A percentile compares a stretch with the other conserved stretches of the same genome.
Conservation (phyloP, 768 basidiomycete species). For the Lactifluus echinatus region DNA sequence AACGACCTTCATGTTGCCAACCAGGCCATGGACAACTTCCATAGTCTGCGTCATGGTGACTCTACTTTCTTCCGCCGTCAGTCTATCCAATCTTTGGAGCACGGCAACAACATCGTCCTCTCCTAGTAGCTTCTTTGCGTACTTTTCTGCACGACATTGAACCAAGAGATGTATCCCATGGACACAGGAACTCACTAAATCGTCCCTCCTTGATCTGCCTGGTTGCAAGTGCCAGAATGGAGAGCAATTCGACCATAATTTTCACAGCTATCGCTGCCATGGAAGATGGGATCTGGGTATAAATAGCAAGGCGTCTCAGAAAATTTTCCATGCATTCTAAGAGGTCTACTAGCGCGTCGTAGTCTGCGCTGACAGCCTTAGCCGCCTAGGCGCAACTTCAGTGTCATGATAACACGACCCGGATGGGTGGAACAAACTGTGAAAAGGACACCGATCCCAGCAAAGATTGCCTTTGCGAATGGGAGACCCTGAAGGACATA, state of each 20-base stretch:
- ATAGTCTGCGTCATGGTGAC: not conserved
- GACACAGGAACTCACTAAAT: not conserved
- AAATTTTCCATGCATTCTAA: not conserved
- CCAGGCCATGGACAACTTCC: not conserved
- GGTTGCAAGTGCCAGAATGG: not conserved
- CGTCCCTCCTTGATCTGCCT: not conserved
- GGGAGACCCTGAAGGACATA: not conserved
- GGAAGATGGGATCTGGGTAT: not conserved
- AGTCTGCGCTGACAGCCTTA: not conserved
- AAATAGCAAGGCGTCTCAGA: not conserved
- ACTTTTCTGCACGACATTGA: not conserved
- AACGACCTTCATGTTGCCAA: not conserved
- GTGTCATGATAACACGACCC: not conserved
- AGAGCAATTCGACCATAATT: not conserved
- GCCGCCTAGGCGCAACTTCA: not conserved
- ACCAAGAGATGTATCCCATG: not conserved
- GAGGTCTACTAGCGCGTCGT: not conserved
- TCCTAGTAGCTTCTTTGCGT: not conserved
- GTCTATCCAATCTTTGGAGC: not conserved
- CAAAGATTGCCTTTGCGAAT: not conserved
- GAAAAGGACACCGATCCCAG: not conserved
- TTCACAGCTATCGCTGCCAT: not conserved
- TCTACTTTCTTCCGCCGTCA: not conserved
- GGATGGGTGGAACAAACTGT: not conserved
- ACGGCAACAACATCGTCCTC: not conserved